These are phyloP conservation scores for Scleromitrula shiraiana DNA, from an alignment of 2,329 filamentous ascomycete genomes.

Conservation along the genomic window DNA sequence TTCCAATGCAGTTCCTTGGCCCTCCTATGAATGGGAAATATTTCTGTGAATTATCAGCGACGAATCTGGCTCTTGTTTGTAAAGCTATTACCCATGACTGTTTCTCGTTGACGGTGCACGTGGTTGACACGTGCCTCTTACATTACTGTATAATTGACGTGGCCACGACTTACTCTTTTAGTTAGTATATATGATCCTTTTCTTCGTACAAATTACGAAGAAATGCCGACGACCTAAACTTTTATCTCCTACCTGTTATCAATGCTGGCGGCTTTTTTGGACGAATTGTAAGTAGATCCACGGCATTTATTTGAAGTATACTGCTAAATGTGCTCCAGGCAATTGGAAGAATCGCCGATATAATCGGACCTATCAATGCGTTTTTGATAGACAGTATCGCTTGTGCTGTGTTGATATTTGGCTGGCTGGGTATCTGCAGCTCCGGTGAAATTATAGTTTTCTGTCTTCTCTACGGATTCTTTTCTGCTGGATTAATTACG, in stretches of 20 bases:
- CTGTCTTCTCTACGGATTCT: not conserved
- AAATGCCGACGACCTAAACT: not conserved
- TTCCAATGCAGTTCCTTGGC: not conserved
- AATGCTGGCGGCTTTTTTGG: constrained; percentile 14
- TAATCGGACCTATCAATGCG: constrained; percentile 42
- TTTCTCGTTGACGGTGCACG: not conserved
- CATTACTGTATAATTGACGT: too few species aligned
- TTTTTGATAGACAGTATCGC: constrained; percentile 22
- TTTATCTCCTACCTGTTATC: constrained; percentile 12
- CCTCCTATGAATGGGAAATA: not conserved
- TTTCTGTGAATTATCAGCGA: not conserved
- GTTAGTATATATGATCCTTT: too few species aligned
- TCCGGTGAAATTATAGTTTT: not conserved
- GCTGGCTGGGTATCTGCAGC: constrained; percentile 33
- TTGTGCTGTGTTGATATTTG: constrained; percentile 6
- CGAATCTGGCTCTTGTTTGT: not conserved
- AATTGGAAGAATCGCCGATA: constrained; percentile 43
- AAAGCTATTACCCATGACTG: not conserved
- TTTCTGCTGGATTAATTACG: not conserved
- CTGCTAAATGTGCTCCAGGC: constrained; percentile 21
- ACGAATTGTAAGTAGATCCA: constrained; percentile 3
- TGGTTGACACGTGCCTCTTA: too few species aligned
- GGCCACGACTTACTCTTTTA: too few species aligned
- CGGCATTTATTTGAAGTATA: not conserved
- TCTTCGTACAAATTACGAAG: too few species aligned